Conservation (phyloP, 2,329 filamentous ascomycete species). For the Lecanicillium sp. region DNA sequence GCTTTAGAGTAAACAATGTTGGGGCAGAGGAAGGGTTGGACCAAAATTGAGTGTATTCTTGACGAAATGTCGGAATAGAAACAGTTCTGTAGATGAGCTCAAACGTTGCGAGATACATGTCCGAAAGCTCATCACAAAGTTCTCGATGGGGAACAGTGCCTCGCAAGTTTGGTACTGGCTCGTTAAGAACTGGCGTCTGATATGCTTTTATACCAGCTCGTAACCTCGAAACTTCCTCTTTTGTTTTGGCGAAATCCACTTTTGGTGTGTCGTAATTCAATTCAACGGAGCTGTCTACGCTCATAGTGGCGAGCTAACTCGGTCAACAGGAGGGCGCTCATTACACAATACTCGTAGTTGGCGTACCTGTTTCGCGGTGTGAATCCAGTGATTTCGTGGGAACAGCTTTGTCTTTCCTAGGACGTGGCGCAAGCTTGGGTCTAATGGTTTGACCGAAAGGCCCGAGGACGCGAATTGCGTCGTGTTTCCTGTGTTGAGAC, state of each 20-base stretch:
- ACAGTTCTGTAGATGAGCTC: slow-evolving; percentile 7
- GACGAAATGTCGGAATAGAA: slow-evolving; percentile 2
- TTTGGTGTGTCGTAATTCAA: slow-evolving; percentile 5
- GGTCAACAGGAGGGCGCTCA: not conserved
- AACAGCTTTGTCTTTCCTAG: slow-evolving; percentile 6
- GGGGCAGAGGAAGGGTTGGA: not conserved
- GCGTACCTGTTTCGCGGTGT: slow-evolving; percentile 3
- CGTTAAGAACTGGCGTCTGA: slow-evolving; percentile 3
- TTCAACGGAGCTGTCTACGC: slow-evolving; percentile 4
- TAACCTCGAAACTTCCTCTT: slow-evolving; percentile 1
- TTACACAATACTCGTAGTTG: no score
- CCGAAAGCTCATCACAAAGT: slow-evolving; percentile 1
- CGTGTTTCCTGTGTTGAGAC: not conserved
- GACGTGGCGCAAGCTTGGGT: slow-evolving; percentile 2
- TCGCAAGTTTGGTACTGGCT: slow-evolving; percentile 1
- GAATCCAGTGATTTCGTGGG: slow-evolving; percentile 5
- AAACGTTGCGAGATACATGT: slow-evolving; percentile 2
- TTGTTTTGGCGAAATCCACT: slow-evolving; percentile 4
- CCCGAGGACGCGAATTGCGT: not conserved
- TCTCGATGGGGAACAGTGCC: not conserved
- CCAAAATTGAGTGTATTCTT: slow-evolving; percentile 5
- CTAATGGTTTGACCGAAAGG: not conserved
- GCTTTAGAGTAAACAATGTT: not conserved
- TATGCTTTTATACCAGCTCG: slow-evolving; percentile 4
- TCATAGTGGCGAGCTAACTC: not conserved